Evolutionary conservation across 108 stramenopile species (phyloP).

Genomic region (Nannochloropsis granulata): DNA sequence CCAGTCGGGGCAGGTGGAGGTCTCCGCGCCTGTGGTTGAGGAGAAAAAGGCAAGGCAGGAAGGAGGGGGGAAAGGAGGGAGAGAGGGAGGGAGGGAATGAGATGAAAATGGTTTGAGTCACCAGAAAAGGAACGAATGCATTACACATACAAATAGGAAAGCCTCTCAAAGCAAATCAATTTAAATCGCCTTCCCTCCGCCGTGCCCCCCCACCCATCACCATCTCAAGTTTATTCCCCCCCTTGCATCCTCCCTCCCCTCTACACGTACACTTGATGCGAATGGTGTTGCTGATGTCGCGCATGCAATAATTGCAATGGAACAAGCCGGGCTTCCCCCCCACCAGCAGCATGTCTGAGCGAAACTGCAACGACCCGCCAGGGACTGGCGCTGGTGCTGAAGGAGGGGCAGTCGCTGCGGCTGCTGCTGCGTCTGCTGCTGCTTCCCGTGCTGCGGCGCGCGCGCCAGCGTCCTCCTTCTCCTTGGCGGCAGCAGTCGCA

Average conservation of each 20-base stretch:
- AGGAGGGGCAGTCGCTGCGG: neutral
- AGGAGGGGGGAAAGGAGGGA: neutral
- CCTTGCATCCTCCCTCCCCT: neutral
- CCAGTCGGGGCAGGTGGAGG: neutral
- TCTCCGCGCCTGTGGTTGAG: neutral
- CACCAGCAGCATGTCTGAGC: neutral
- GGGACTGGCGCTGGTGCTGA: neutral
- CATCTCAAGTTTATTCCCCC: neutral
- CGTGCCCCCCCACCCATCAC: no score
- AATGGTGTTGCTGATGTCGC: neutral
- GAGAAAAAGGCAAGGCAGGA: neutral
- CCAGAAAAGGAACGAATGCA: no score
- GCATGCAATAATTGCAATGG: neutral
- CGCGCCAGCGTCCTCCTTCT: no score
- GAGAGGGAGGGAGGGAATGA: no score
- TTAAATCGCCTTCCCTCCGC: no score
- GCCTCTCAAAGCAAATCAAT: no score
- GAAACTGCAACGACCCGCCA: neutral
- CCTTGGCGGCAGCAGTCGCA: no score
- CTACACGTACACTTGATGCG: neutral
- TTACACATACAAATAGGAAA: no score
- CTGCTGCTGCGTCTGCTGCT: neutral
- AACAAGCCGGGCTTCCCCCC: neutral
- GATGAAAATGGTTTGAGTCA: no score
- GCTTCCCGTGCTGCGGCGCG: neutral